Conservation (phyloP, 2,329 filamentous ascomycete genomes). For the Apiospora marii region DNA sequence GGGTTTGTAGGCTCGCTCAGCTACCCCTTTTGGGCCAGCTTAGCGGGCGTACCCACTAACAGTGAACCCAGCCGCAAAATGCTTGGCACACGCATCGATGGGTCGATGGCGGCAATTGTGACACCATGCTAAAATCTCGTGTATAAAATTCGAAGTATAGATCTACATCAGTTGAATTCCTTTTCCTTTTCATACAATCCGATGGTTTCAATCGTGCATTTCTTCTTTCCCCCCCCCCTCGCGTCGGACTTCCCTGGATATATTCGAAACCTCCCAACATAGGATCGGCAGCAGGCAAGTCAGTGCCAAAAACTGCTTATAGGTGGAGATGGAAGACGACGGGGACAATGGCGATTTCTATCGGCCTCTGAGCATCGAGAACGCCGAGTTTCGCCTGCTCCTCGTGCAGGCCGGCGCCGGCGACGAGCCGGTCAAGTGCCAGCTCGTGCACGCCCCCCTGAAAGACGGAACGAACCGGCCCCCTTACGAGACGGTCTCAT, state of each 20-base stretch:
- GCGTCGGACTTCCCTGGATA: background rate
- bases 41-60: background rate
- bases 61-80: background rate
- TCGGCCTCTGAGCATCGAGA: background rate
- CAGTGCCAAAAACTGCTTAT: too few species aligned
- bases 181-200: background rate
- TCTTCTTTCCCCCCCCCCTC: background rate
- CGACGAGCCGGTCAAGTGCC: background rate
- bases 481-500: background rate
- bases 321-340: background rate
- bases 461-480: background rate
- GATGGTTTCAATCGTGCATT: background rate
- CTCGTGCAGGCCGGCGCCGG: background rate
- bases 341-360: background rate
- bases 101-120: background rate
- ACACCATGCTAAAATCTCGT: background rate
- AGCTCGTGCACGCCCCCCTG: conserved; percentile 4
- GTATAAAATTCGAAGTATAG: background rate
- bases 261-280: background rate
- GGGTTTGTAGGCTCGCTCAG: background rate
- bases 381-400: background rate
- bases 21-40: background rate
- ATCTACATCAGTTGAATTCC: background rate
- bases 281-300: background rate
- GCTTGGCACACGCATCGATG: background rate